Base-by-base conservation (phyloP, 1,284 basidiomycete genomes). In the Cryptococcus jaspeensis region DNA sequence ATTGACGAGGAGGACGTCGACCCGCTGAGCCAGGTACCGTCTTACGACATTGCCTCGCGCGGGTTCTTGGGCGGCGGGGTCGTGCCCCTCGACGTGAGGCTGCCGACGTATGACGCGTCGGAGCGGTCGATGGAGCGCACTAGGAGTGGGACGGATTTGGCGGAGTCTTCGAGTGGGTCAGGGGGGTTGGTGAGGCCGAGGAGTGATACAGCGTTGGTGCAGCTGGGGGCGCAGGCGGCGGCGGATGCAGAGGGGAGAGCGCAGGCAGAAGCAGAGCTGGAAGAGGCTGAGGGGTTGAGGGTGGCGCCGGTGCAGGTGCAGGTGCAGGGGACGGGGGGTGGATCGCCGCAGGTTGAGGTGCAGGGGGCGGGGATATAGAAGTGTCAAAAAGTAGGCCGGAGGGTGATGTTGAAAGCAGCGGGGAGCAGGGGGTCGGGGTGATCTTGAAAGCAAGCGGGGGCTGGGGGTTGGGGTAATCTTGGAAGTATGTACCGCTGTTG, bases 1-100 rank as follows among this genome's bases (percentile, higher is more conserved):
- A 48, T 44, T 2, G 55, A 60, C 22, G 55, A 45, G 37, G 59
- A 64, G 5, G 59, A 66, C 2, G 44, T 45, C 45, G 69, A 72
- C 25, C 71, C 75, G 7, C 69, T 81, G 25, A 75, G 67, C 5
- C 75, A 87, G 72, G 91, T 95, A 20, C 92, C 93, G 1, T 74
- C 72, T 8, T 96, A 97, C 74, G 83, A 83, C 15, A 83, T 90
- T 46, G 89, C 91, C 1, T 84, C 85, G 55, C 80, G 85, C 13
- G 92, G 90, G 7, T 93, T 92, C 76, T 80, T 92, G 36, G 92
- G 90, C 35, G 84, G 84, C 1, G 90, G 91, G 5, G 87, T 94
- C 13, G 87, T 89, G 7, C 92, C 93, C 11, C 77, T 96, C 67
- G 83, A 84, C 67, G 87, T 84, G 62, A 87, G 87, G 7, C 71